A percentile compares a stretch with the other conserved stretches of the same genome.
Conservation (phyloP, 2,329 filamentous ascomycete species). For the Dendrostoma leiphaemia region DNA sequence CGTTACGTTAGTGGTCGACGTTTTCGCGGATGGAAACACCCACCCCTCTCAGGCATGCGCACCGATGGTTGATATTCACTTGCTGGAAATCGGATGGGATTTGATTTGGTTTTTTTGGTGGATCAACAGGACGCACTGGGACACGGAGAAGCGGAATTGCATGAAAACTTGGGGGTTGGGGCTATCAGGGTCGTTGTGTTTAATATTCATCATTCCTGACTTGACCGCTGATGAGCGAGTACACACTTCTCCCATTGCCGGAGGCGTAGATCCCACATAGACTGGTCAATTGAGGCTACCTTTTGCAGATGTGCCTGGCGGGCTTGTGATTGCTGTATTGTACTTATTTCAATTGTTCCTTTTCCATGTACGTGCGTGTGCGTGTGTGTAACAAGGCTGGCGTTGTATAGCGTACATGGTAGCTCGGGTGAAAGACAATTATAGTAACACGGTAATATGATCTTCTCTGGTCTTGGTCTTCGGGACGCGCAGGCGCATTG, state of each 20-base stretch:
- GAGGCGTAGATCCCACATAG: conserved; percentile 17
- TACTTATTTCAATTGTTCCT: too few species aligned
- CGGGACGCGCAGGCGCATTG: too few species aligned
- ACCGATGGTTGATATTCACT: conserved; percentile 5
- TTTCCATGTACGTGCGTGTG: too few species aligned
- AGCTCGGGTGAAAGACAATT: too few species aligned
- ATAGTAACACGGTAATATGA: too few species aligned
- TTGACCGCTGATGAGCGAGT: conserved; percentile 8
- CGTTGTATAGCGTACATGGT: too few species aligned
- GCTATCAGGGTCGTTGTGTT: conserved; percentile 5
- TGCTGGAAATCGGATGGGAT: conserved; percentile 2
- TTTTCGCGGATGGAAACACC: background rate
- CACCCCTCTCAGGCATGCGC: background rate
- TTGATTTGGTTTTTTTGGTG: conserved; percentile 10
- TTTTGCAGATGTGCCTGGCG: background rate
- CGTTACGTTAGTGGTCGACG: background rate
- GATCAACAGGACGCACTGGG: conserved; percentile 9
- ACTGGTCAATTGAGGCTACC: conserved; percentile 16
- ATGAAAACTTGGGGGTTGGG: conserved; percentile 5
- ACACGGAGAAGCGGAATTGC: conserved; percentile 6
- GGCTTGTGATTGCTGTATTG: background rate
- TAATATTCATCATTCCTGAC: conserved; percentile 6
- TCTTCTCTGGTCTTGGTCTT: too few species aligned
- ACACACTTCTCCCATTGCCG: background rate
- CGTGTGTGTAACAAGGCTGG: too few species aligned